phyloP scores from a whole-genome alignment of 2,329 filamentous ascomycete species.

The Fusarium subtropicale region DNA sequence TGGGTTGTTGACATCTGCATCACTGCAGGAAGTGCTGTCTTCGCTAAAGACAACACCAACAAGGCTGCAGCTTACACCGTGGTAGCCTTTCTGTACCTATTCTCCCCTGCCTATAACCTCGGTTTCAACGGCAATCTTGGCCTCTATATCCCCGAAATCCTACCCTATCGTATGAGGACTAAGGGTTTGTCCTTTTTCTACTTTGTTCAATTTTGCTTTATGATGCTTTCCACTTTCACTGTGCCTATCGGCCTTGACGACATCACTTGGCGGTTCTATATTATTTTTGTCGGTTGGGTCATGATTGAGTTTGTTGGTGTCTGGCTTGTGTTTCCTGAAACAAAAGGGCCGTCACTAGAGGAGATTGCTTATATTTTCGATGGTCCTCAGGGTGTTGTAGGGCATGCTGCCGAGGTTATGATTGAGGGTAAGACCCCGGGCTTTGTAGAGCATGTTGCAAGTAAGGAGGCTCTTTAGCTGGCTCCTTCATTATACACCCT shows the following conservation, averaged over 20 bases:
- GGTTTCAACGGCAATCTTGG: slow-evolving; percentile 1
- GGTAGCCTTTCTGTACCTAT: slow-evolving; percentile 6
- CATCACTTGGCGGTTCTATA: slow-evolving; percentile 36
- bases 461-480: no score
- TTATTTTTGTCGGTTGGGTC: slow-evolving; percentile 21
- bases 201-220: background rate
- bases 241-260: slow-evolving; percentile 27
- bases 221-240: slow-evolving; percentile 20
- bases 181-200: slow-evolving; percentile 3
- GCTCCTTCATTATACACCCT: no score
- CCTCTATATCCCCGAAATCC: slow-evolving; percentile 5
- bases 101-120: background rate
- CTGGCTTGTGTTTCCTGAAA: slow-evolving; percentile 33
- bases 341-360: slow-evolving; percentile 27
- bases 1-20: slow-evolving; percentile 9
- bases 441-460: no score
- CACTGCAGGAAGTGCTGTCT: background rate
- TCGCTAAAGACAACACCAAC: background rate
- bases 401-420: background rate
- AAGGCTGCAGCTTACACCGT: background rate
- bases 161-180: slow-evolving; percentile 1
- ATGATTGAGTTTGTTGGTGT: slow-evolving; percentile 23
- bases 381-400: background rate
- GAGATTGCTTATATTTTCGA: slow-evolving; percentile 36
- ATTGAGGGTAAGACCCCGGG: background rate